Percentiles rank a stretch among this genome's conserved stretches.
Evolutionary conservation across 108 stramenopile genomes (phyloP).

Genomic region (Cyclotella atomus): DNA sequence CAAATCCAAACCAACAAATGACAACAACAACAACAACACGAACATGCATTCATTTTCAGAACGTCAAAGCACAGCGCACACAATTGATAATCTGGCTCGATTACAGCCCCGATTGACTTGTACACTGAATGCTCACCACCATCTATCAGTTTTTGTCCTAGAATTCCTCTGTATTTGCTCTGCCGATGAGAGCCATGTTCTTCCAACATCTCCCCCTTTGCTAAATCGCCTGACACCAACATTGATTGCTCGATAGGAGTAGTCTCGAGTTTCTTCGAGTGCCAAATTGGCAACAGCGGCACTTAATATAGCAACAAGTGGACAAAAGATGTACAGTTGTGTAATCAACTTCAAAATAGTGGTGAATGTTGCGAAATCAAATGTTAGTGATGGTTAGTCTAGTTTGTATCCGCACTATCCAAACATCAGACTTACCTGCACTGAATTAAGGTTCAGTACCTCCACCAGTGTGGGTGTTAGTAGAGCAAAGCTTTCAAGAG

Average conservation of each 20-base stretch:
- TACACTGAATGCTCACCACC: too few species aligned
- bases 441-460: conserved; percentile 39
- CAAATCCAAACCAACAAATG: too few species aligned
- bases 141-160: conserved; percentile 43
- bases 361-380: not conserved
- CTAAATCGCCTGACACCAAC: conserved; percentile 90
- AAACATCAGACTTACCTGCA: conserved; percentile 39
- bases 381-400: not conserved
- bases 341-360: conserved; percentile 20
- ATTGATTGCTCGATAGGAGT: conserved; percentile 67
- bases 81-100: too few species aligned
- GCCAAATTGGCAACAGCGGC: conserved; percentile 80
- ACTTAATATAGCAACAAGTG: conserved; percentile 66
- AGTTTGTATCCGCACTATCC: too few species aligned
- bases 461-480: conserved; percentile 78
- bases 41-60: too few species aligned
- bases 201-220: conserved; percentile 65
- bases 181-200: conserved; percentile 77
- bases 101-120: too few species aligned
- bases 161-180: conserved; percentile 77
- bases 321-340: conserved; percentile 82
- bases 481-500: conserved; percentile 68
- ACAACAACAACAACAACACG: too few species aligned
- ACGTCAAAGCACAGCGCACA: too few species aligned
- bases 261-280: conserved; percentile 66